These are phyloP conservation scores for Mucor irregularis DNA, from an alignment of 371 early-diverging fungal species.

Conservation along the genomic window DNA sequence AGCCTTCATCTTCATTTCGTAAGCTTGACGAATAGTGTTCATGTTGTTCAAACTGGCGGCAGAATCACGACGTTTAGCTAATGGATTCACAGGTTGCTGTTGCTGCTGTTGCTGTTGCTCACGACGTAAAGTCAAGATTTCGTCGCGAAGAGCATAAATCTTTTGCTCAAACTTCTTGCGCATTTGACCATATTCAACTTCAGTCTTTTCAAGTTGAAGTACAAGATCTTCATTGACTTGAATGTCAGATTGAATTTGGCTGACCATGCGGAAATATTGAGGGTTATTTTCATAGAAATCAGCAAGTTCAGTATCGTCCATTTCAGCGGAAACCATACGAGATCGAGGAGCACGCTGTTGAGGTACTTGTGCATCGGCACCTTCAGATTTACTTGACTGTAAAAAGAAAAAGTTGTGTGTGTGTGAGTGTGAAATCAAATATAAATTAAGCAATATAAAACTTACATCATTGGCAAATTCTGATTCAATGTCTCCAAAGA, in stretches of 20 bases:
- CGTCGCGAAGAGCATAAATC: constrained; percentile 56
- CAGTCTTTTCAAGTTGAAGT: constrained; percentile 54
- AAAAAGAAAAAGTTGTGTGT: too few species aligned
- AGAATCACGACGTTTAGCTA: neutral
- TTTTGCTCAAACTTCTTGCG: constrained; percentile 69
- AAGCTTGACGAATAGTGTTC: constrained; percentile 41
- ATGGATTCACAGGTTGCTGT: constrained; percentile 11
- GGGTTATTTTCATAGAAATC: constrained; percentile 26
- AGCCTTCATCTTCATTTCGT: constrained; percentile 70
- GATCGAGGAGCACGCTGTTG: constrained; percentile 8
- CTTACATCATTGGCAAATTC: neutral
- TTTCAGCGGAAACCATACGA: constrained; percentile 15
- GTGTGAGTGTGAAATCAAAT: too few species aligned
- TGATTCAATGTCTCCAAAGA: constrained; percentile 25
- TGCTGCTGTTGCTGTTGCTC: constrained; percentile 11
- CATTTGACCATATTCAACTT: constrained; percentile 56
- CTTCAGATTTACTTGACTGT: neutral
- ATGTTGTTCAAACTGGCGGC: neutral
- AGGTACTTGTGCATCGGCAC: neutral
- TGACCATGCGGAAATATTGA: constrained; percentile 44
- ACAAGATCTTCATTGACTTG: constrained; percentile 62
- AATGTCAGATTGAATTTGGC: constrained; percentile 70
- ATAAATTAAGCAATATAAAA: too few species aligned
- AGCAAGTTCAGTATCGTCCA: constrained; percentile 13
- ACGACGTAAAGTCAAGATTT: constrained; percentile 48